Percentiles rank a stretch among this genome's conserved stretches.
These are phyloP conservation scores for Lachancea fermentati DNA, from an alignment of 805 yeast genomes.

Conservation along the genomic window DNA sequence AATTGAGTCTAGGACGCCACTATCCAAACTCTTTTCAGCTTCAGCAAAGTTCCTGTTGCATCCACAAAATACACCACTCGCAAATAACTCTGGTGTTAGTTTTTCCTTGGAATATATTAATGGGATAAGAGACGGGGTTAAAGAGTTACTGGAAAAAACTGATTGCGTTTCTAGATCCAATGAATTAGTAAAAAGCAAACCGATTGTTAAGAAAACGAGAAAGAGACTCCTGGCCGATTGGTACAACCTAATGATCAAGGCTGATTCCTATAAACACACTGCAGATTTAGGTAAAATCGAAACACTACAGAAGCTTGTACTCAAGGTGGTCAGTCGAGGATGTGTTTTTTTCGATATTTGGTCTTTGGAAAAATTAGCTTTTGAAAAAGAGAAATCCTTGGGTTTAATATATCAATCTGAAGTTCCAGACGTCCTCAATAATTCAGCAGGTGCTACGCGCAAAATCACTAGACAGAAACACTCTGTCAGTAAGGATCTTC, in stretches of 20 bases:
- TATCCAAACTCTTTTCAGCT: slow-evolving; percentile 51
- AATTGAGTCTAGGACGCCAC: slow-evolving; percentile 41
- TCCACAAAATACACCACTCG: slow-evolving; percentile 48
- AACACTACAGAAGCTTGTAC: slow-evolving; percentile 55
- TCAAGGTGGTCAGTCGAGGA: slow-evolving; percentile 62
- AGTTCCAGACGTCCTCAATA: slow-evolving; percentile 1
- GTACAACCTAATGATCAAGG: slow-evolving; percentile 72
- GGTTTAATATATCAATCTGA: slow-evolving; percentile 1
- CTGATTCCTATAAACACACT: slow-evolving; percentile 67
- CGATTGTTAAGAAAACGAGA: slow-evolving; percentile 56
- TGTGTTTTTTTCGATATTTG: slow-evolving; percentile 62
- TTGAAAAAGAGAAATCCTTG: slow-evolving; percentile 29
- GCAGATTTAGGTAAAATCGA: slow-evolving; percentile 52
- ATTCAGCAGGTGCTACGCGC: neutral
- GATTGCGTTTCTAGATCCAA: slow-evolving; percentile 72
- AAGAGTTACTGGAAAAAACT: slow-evolving; percentile 55
- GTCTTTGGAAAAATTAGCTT: slow-evolving; percentile 55
- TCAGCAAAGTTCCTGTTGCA: slow-evolving; percentile 62
- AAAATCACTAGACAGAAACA: neutral
- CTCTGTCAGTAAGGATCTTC: slow-evolving; percentile 29
- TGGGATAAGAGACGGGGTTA: slow-evolving; percentile 67
- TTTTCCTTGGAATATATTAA: slow-evolving; percentile 56
- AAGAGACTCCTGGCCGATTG: slow-evolving; percentile 72
- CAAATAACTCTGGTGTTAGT: slow-evolving; percentile 36
- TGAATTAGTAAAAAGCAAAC: slow-evolving; percentile 57